Evolutionary conservation across 78 protist species (phyloP).

Genomic region (Creolimax fragrantissima): DNA sequence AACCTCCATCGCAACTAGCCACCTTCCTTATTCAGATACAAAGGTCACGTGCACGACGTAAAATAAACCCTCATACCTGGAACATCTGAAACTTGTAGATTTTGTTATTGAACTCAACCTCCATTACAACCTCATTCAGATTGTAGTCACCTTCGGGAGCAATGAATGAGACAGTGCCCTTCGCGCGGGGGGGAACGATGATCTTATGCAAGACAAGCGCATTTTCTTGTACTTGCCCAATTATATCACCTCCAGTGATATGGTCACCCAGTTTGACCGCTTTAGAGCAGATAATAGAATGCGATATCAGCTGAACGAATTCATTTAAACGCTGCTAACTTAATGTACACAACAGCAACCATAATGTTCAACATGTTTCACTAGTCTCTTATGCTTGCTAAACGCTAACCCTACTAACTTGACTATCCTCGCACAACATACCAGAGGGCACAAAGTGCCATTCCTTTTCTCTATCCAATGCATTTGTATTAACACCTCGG

Average conservation of each 20-base stretch:
- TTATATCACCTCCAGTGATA: conserved; percentile 91
- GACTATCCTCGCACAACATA: not conserved
- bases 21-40: too few relatives aligned
- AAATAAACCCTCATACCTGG: conserved; percentile 93
- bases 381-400: too few relatives aligned
- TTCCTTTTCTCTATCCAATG: conserved; percentile 58
- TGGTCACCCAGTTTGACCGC: conserved; percentile 75
- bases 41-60: too few relatives aligned
- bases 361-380: too few relatives aligned
- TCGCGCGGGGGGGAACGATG: conserved; percentile 85
- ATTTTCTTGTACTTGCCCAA: conserved; percentile 90
- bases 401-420: too few relatives aligned
- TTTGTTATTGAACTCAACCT: conserved; percentile 56
- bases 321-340: too few relatives aligned
- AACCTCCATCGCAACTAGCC: conserved; percentile 47
- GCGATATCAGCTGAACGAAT: too few relatives aligned
- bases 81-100: conserved; percentile 64
- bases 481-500: conserved; percentile 83
- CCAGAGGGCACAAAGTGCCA: conserved; percentile 84
- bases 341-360: too few relatives aligned
- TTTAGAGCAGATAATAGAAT: not conserved
- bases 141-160: conserved; percentile 86
- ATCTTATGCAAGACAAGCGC: conserved; percentile 78
- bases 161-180: conserved; percentile 81
- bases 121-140: conserved; percentile 28